These are phyloP conservation scores for Anthracocystis setariae DNA, from an alignment of 1,284 basidiomycete species.

Conservation along the genomic window DNA sequence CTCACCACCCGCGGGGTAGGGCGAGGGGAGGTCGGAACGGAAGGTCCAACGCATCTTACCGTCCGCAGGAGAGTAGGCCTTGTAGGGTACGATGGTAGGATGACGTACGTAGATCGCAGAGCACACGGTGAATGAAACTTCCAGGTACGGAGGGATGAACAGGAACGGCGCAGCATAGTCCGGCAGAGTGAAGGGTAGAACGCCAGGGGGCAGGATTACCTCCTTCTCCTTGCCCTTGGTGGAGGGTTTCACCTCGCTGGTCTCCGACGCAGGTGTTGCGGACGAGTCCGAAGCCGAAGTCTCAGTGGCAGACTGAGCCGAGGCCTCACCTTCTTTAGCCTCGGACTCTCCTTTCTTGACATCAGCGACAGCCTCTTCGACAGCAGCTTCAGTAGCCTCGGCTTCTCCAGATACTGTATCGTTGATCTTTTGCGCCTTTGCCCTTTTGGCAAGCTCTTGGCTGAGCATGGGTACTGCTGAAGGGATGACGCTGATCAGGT, in stretches of 20 bases:
- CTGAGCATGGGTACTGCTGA: slow-evolving; percentile 77
- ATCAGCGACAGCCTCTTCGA: slow-evolving; percentile 13
- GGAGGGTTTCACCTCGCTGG: background rate
- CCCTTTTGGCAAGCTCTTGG: slow-evolving; percentile 51
- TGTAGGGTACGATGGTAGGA: slow-evolving; percentile 84
- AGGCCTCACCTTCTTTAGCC: slow-evolving; percentile 2
- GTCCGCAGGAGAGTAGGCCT: slow-evolving; percentile 1
- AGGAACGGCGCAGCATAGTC: slow-evolving; percentile 88
- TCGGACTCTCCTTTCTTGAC: slow-evolving; percentile 3
- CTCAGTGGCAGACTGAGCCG: slow-evolving; percentile 3
- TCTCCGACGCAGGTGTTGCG: background rate
- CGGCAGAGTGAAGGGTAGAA: slow-evolving; percentile 79
- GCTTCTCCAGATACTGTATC: slow-evolving; percentile 47
- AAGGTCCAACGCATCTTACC: slow-evolving; percentile 37
- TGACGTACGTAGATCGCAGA: slow-evolving; percentile 93
- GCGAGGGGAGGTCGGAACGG: slow-evolving; percentile 63
- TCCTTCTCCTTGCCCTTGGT: slow-evolving; percentile 30
- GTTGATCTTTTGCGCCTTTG: slow-evolving; percentile 33
- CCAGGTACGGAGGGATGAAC: slow-evolving; percentile 94
- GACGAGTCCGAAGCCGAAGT: background rate
- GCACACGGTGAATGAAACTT: slow-evolving; percentile 89
- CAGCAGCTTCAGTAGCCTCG: slow-evolving; percentile 29
- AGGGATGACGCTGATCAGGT: slow-evolving; percentile 90
- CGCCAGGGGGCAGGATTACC: slow-evolving; percentile 54
- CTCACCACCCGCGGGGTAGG: slow-evolving; percentile 62